Conservation (phyloP, 306 rosid genomes). For the Prunus armeniaca region DNA sequence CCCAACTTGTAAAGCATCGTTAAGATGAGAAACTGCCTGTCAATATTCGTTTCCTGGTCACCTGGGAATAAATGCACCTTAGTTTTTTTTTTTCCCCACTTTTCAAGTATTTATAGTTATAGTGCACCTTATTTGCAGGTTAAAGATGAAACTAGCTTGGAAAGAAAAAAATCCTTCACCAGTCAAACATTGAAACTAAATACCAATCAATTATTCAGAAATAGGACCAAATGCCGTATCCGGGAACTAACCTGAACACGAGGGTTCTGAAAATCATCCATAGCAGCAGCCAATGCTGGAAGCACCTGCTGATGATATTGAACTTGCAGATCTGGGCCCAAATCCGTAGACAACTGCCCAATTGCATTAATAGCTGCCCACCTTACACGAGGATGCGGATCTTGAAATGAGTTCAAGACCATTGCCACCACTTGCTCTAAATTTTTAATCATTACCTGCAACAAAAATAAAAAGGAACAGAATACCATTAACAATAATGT, state of each 20-base stretch:
- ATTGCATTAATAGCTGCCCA: slow-evolving; percentile 99
- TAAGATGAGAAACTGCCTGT: not conserved
- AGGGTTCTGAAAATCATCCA: slow-evolving; percentile 98
- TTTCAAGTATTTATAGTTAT: not conserved
- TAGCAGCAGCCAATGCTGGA: slow-evolving; percentile 84
- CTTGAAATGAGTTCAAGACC: slow-evolving; percentile 89
- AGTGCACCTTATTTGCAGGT: not conserved
- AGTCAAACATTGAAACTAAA: not conserved
- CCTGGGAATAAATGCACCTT: not conserved
- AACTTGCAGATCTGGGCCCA: slow-evolving; percentile 96
- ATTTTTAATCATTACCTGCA: slow-evolving; percentile 85
- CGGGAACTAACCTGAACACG: slow-evolving; percentile 76
- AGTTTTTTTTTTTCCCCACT: not conserved
- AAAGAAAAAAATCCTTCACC: not conserved
- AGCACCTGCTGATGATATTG: slow-evolving; percentile 81
- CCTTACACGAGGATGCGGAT: slow-evolving; percentile 97
- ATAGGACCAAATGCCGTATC: not conserved
- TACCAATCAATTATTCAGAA: not conserved
- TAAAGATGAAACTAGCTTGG: not conserved
- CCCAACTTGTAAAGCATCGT: not conserved
- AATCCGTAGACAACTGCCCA: slow-evolving; percentile 92
- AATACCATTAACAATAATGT: not conserved
- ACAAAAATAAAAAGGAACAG: not conserved
- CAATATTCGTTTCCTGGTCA: not conserved
- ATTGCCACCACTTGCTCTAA: slow-evolving; percentile 98